Base-by-base conservation (phyloP, 2,329 filamentous ascomycete genomes). In the Fusarium foetens region DNA sequence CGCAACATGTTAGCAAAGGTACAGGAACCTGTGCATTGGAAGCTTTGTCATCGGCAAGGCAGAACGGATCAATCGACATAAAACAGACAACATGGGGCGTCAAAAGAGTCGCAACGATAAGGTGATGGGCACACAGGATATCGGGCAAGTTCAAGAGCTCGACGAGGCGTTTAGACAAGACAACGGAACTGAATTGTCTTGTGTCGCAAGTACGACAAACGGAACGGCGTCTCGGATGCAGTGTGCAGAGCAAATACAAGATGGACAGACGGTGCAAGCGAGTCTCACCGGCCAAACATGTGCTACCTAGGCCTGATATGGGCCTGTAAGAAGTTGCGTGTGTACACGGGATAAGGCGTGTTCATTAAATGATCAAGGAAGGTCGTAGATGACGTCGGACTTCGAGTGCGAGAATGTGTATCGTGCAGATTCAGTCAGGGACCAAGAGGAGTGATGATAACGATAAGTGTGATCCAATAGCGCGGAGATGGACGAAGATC, bases 261-360 rank as follows among this genome's bases (percentile, higher is more conserved):
- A 68, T 66, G 68, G 58, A 51, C 46, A 69, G 68, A 73, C 59
- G 58, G 62, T 68, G 70, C 69, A 75, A 72, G 73, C 59, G 68
- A 73, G 73, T 77, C 76, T 77, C 76, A 77, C 76, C 76, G 49
- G 67, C 75, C 69, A 75, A 77, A 71, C 76, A 77, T 77, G 73
- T 77, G 70, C 75, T 76, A 77, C 73, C 71, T 63, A 71, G 73
- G 73, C 66, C 61, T 55, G 39, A 54, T 59, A 66, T 42, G 68
- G 68, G 59, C 68, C 70, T 68, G 70, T 61, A 55, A 53, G 58
- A 63, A 49, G 41, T 67, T 43, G 66, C 42, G 41, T 51, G 55
- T 45, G 41, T 61, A 31, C 58, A 55, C 46, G 36, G 51, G 23
- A 27, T 45, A 45, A 70, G 60, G 58, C 57, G 42, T 69, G 66